phyloP scores from a whole-genome alignment of 495 filamentous ascomycete species.

The Trichocladium antarcticum region DNA sequence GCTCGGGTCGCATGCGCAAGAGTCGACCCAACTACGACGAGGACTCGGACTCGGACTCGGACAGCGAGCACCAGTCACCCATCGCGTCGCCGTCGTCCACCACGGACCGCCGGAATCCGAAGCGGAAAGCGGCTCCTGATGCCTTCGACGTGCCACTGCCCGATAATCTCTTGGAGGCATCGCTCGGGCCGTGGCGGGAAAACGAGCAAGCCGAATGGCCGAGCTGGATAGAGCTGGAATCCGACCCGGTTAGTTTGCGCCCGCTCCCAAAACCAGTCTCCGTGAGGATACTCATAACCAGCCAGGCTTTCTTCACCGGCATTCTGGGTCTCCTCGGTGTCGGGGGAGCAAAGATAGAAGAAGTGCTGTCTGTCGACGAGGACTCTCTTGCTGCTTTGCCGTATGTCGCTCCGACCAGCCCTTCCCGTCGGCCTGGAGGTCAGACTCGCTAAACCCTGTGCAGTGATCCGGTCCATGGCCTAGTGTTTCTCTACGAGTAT shows the following conservation, averaged over 20 bases:
- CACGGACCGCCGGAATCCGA: slow-evolving; percentile 22
- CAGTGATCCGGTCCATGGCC: slow-evolving; percentile 63
- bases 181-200: slow-evolving; percentile 27
- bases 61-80: background rate
- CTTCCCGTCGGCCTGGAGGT: no score
- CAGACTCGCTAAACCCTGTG: no score
- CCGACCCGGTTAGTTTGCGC: slow-evolving; percentile 59
- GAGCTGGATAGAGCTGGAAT: slow-evolving; percentile 84
- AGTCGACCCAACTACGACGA: slow-evolving; percentile 19
- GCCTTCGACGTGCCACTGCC: slow-evolving; percentile 26
- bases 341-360: slow-evolving; percentile 59
- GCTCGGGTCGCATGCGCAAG: slow-evolving; percentile 27
- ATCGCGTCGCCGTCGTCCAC: background rate
- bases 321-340: slow-evolving; percentile 74
- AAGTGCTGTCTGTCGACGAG: slow-evolving; percentile 65
- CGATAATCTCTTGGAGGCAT: slow-evolving; percentile 26
- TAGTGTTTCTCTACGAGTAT: slow-evolving; percentile 76
- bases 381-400: slow-evolving; percentile 53
- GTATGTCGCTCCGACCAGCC: slow-evolving; percentile 27
- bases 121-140: slow-evolving; percentile 29
- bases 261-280: background rate
- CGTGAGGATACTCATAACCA: slow-evolving; percentile 3
- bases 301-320: slow-evolving; percentile 67
- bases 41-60: background rate
- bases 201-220: slow-evolving; percentile 38